These are phyloP conservation scores for Fusarium secorum DNA, from an alignment of 2,329 filamentous ascomycete genomes.

Conservation along the genomic window DNA sequence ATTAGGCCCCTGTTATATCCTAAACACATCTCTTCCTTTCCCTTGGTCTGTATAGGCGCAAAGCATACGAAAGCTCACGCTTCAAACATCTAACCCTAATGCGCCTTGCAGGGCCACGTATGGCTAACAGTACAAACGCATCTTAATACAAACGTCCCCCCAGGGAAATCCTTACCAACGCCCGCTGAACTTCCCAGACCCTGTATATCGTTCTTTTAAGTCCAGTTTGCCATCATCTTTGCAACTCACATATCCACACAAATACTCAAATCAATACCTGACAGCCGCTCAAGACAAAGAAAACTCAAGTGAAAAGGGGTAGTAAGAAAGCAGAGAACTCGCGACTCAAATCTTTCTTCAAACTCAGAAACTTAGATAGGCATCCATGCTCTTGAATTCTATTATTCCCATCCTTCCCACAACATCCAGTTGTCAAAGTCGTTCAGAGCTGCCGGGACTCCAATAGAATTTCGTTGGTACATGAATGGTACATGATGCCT, in stretches of 20 bases:
- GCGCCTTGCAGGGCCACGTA: conserved; percentile 20
- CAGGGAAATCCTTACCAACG: conserved; percentile 29
- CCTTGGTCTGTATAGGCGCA: conserved; percentile 10
- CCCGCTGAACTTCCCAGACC: conserved; percentile 32
- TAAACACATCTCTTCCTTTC: neutral
- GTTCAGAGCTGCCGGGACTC: conserved; percentile 39
- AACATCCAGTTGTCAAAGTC: conserved; percentile 49
- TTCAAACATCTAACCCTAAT: conserved; percentile 24
- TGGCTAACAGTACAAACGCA: conserved; percentile 16
- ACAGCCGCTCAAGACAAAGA: conserved; percentile 6
- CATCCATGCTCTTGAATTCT: neutral
- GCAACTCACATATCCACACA: conserved; percentile 30
- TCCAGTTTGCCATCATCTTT: conserved; percentile 10
- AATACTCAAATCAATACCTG: conserved; percentile 2
- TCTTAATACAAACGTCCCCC: conserved; percentile 10
- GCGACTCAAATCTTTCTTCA: neutral
- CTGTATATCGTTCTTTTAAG: conserved; percentile 15
- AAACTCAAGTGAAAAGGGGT: conserved; percentile 5
- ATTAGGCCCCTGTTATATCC: neutral
- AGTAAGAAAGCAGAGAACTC: neutral
- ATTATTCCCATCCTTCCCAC: conserved; percentile 52
- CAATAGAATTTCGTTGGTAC: conserved; percentile 43
- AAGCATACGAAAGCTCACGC: conserved; percentile 13
- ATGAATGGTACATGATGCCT: conserved; percentile 43
- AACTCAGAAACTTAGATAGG: neutral